These are phyloP conservation scores for Fusarium neocosmosporiellum DNA, from an alignment of 2,329 filamentous ascomycete genomes.

Conservation along the genomic window DNA sequence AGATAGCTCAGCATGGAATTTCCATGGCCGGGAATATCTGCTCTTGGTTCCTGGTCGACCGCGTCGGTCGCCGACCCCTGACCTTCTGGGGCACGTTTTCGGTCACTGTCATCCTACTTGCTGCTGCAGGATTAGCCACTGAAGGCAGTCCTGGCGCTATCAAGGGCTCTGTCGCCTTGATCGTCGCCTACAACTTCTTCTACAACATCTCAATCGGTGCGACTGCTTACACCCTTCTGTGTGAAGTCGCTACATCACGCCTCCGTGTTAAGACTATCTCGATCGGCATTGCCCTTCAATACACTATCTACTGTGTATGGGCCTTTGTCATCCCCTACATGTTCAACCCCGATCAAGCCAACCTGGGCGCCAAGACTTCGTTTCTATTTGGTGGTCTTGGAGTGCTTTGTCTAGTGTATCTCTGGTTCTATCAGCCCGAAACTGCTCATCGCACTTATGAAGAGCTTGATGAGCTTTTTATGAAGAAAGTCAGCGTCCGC, in stretches of 20 bases:
- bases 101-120: not conserved
- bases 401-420: not conserved
- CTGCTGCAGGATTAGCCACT: not conserved
- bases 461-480: not conserved
- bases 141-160: not conserved
- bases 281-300: not conserved
- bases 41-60: not conserved
- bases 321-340: conserved; percentile 16
- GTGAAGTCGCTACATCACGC: not conserved
- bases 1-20: not conserved
- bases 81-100: not conserved
- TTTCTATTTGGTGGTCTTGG: conserved; percentile 12
- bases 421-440: not conserved
- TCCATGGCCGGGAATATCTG: not conserved
- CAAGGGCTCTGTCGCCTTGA: not conserved
- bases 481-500: not conserved
- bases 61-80: not conserved
- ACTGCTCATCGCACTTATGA: not conserved
- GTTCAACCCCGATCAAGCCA: conserved; percentile 18
- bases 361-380: conserved; percentile 10
- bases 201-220: not conserved
- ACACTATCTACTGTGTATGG: not conserved
- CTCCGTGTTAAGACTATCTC: not conserved
- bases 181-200: not conserved
- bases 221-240: not conserved